Percentiles rank a stretch among this genome's conserved stretches.
Evolutionary conservation across 225 moss, liverwort and hornwort genomes (phyloP).

Genomic region (Takakia lepidozioides): DNA sequence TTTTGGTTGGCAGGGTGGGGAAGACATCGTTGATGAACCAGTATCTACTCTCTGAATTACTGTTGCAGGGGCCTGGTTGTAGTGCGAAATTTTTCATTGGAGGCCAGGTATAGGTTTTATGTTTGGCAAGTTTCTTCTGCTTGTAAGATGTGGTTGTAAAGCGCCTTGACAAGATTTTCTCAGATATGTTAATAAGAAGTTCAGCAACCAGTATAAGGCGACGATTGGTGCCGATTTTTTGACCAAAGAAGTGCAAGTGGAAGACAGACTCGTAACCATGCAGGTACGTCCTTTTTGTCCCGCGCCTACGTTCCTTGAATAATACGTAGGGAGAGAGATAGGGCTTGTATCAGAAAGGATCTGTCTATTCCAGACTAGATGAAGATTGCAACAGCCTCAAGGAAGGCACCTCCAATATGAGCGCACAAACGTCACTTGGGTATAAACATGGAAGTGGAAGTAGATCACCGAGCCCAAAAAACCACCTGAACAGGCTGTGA

Average conservation of each 20-base stretch:
- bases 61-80: background rate
- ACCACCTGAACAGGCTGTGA: too few relatives aligned
- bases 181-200: constrained; percentile 67
- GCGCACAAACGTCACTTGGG: too few relatives aligned
- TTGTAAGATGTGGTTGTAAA: too few relatives aligned
- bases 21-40: constrained; percentile 64
- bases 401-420: too few relatives aligned
- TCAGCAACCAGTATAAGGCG: constrained; percentile 56
- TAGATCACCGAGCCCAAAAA: too few relatives aligned
- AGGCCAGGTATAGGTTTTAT: background rate
- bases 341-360: too few relatives aligned
- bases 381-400: too few relatives aligned
- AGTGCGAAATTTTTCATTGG: background rate
- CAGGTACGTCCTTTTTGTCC: constrained; percentile 36
- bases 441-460: too few relatives aligned
- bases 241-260: constrained; percentile 60
- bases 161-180: constrained; percentile 6
- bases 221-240: constrained; percentile 60
- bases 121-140: background rate
- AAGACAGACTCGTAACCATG: constrained; percentile 60
- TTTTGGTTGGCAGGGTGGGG: constrained; percentile 45
- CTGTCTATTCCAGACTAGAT: too few relatives aligned
- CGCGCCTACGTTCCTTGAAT: too few relatives aligned
- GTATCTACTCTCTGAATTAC: constrained; percentile 20
- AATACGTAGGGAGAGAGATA: too few relatives aligned